phyloP scores from a whole-genome alignment of 106 monocot genomes.

The Allium sativum region DNA sequence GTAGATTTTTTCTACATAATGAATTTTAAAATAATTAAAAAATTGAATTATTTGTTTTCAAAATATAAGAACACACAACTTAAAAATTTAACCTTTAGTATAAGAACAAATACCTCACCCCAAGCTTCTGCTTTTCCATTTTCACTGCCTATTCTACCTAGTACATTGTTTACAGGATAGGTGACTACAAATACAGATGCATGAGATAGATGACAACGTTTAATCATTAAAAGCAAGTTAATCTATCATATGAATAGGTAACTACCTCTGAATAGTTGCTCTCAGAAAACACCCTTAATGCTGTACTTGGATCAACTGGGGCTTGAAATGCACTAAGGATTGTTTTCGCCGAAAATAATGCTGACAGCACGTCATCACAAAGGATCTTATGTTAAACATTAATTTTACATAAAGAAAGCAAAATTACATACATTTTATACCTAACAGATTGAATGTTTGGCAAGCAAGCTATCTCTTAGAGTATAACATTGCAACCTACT shows the following conservation, averaged over 20 bases:
- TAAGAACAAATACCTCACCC: constrained; percentile 75
- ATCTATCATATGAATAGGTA: not conserved
- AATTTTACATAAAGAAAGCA: not conserved
- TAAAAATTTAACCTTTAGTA: constrained; percentile 49
- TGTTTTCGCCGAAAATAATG: constrained; percentile 71
- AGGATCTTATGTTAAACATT: constrained; percentile 4
- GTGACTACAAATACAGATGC: constrained; percentile 91
- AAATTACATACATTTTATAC: no score
- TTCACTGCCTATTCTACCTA: constrained; percentile 51
- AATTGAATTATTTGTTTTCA: no score
- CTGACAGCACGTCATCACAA: constrained; percentile 25
- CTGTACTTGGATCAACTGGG: constrained; percentile 90
- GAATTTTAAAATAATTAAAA: no score
- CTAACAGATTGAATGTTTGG: no score
- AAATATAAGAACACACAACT: no score
- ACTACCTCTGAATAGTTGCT: constrained; percentile 81
- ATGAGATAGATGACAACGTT: constrained; percentile 16
- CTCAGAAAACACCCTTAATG: constrained; percentile 80
- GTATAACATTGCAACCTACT: no score
- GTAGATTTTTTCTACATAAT: no score
- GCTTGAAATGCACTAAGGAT: constrained; percentile 87
- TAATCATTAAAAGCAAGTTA: constrained; percentile 3
- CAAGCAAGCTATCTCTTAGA: no score
- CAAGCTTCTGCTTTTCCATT: constrained; percentile 78
- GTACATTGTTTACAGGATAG: constrained; percentile 90